Evolutionary conservation across 495 filamentous ascomycete species (phyloP).

Genomic region (Hypoxylon lienhwacheense): DNA sequence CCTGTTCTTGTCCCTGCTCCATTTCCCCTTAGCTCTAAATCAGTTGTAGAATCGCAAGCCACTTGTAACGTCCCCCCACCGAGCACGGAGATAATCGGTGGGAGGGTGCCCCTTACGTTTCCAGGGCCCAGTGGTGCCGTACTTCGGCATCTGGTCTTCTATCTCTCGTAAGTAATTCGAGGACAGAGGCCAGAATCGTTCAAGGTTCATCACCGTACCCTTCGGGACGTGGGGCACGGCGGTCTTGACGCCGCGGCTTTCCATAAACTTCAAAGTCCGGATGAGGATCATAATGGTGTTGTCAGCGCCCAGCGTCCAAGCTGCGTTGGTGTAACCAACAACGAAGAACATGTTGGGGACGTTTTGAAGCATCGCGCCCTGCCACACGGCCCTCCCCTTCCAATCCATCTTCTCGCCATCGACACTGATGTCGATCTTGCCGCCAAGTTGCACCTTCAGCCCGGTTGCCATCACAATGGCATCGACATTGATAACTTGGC

Average conservation of each 20-base stretch:
- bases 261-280: conserved; percentile 34
- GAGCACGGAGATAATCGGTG: conserved; percentile 7
- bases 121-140: conserved; percentile 20
- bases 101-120: conserved; percentile 1
- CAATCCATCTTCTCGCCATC: conserved; percentile 57
- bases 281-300: conserved; percentile 51
- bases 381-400: conserved; percentile 57
- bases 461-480: conserved; percentile 79
- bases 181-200: conserved; percentile 6
- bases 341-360: conserved; percentile 60
- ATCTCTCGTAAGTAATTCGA: conserved; percentile 11
- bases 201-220: not conserved
- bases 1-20: too few relatives aligned
- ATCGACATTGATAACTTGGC: conserved; percentile 62
- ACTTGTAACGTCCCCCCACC: conserved; percentile 17
- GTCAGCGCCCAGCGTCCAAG: conserved; percentile 64
- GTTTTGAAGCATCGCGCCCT: conserved; percentile 61
- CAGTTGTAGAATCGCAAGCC: conserved; percentile 16
- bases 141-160: conserved; percentile 3
- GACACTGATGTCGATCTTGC: conserved; percentile 53
- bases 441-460: conserved; percentile 59
- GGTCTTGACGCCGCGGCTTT: not conserved
- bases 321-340: conserved; percentile 60
- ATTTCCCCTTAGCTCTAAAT: too few relatives aligned
- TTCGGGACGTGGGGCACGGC: conserved; percentile 6